These are phyloP conservation scores for Trichoderma gamsii DNA, from an alignment of 495 filamentous ascomycete species.

Conservation along the genomic window DNA sequence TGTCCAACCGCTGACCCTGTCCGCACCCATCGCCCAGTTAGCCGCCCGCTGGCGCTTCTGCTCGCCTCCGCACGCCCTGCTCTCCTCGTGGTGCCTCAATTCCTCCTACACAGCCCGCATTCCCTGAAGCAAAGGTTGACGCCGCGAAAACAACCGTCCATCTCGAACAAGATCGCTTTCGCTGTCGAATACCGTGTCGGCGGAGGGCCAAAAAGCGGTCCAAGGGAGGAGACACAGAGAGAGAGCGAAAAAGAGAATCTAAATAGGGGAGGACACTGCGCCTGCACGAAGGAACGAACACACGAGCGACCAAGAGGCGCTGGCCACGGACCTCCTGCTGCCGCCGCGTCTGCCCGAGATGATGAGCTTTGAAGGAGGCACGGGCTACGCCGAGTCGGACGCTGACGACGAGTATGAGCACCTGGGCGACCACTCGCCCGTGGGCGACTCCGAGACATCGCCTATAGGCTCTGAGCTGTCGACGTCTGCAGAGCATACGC, in stretches of 20 bases:
- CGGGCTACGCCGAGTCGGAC: slow-evolving; percentile 75
- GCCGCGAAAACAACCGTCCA: not conserved
- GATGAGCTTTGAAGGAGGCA: slow-evolving; percentile 55
- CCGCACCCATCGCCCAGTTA: not conserved
- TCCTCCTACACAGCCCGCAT: not conserved
- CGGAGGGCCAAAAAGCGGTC: not conserved
- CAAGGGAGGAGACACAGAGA: not conserved
- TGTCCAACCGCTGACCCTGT: not conserved
- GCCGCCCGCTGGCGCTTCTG: slow-evolving; percentile 4
- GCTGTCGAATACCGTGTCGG: not conserved
- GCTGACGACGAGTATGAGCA: slow-evolving; percentile 94
- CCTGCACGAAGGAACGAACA: not conserved
- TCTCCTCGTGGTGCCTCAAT: not conserved
- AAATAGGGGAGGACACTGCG: slow-evolving; percentile 11
- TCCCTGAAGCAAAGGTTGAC: not conserved
- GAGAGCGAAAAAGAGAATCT: not conserved
- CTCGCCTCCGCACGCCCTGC: slow-evolving; percentile 3
- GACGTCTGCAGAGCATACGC: slow-evolving; percentile 77
- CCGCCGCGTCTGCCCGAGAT: slow-evolving; percentile 26
- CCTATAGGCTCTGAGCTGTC: slow-evolving; percentile 70
- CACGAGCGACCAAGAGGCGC: not conserved
- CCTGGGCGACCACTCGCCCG: slow-evolving; percentile 63
- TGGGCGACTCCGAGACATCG: slow-evolving; percentile 66
- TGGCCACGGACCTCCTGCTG: slow-evolving; percentile 11
- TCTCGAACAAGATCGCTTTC: not conserved